Conservation (phyloP, 2,329 filamentous ascomycete species). For the Rutstroemia sp. region DNA sequence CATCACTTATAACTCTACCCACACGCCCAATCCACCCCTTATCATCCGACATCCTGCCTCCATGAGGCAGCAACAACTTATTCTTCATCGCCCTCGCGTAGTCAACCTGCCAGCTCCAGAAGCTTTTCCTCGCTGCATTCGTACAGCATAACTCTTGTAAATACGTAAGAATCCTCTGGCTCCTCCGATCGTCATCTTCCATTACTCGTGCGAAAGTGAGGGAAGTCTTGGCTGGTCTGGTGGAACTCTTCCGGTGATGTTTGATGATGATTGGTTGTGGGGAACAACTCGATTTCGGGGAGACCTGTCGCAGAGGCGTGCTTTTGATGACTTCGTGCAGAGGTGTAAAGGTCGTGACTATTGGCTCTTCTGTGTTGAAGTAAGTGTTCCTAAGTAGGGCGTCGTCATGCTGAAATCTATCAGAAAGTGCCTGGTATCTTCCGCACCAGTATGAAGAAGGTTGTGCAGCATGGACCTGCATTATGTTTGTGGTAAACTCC, state of each 20-base stretch:
- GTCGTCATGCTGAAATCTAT: slow-evolving; percentile 43
- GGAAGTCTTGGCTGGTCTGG: not conserved
- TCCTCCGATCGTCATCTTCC: slow-evolving; percentile 36
- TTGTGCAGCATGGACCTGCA: slow-evolving; percentile 36
- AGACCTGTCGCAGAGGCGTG: not conserved
- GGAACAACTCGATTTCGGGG: not conserved
- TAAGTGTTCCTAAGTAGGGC: slow-evolving; percentile 10
- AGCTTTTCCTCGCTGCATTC: slow-evolving; percentile 39
- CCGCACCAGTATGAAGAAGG: slow-evolving; percentile 53
- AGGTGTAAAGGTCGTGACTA: not conserved
- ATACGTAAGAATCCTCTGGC: slow-evolving; percentile 38
- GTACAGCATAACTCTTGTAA: slow-evolving; percentile 42
- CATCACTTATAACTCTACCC: slow-evolving; percentile 4
- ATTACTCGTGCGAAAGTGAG: slow-evolving; percentile 4
- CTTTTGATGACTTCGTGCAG: not conserved
- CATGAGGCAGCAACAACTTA: slow-evolving; percentile 11
- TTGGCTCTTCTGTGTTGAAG: slow-evolving; percentile 1
- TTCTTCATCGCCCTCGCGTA: slow-evolving; percentile 34
- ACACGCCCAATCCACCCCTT: slow-evolving; percentile 1
- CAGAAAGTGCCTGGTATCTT: slow-evolving; percentile 49
- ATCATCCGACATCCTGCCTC: slow-evolving; percentile 13
- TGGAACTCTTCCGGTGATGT: not conserved
- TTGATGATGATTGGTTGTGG: not conserved
- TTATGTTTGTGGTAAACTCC: slow-evolving; percentile 17
- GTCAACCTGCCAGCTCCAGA: slow-evolving; percentile 41